Evolutionary conservation across 768 basidiomycete genomes (phyloP).

Genomic region (Macrocybe gigantea): DNA sequence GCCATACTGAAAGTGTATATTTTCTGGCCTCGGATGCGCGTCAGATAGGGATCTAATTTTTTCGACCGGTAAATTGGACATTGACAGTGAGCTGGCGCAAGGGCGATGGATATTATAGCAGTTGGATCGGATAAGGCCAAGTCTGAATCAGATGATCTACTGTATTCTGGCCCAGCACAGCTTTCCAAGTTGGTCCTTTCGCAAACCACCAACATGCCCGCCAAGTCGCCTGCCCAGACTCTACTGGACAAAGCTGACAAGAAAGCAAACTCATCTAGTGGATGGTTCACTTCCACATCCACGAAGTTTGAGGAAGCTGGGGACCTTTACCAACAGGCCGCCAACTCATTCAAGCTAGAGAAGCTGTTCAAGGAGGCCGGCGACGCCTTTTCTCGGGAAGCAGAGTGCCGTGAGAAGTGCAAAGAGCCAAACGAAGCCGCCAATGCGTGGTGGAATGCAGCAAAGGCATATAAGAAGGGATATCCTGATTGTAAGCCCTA

Average conservation of each 20-base stretch:
- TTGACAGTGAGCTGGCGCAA: constrained; percentile 10
- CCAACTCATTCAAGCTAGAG: constrained; percentile 89
- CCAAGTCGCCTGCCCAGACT: constrained; percentile 72
- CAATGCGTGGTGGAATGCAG: constrained; percentile 98
- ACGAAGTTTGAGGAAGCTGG: constrained; percentile 94
- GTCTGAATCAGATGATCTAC: constrained; percentile 6
- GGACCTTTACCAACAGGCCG: constrained; percentile 92
- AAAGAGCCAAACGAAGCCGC: constrained; percentile 93
- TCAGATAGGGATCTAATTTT: constrained; percentile 45
- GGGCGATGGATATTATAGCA: neutral
- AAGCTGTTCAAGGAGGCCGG: constrained; percentile 90
- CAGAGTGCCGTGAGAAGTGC: constrained; percentile 86
- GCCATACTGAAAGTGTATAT: constrained; percentile 78
- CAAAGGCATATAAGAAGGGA: constrained; percentile 91
- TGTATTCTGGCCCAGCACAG: constrained; percentile 2
- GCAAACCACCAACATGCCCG: constrained; percentile 41
- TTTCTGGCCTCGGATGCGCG: constrained; percentile 65
- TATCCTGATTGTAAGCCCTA: constrained; percentile 68
- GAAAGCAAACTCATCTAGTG: constrained; percentile 75
- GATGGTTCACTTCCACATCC: constrained; percentile 84
- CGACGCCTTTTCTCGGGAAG: constrained; percentile 88
- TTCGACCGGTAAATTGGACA: constrained; percentile 34
- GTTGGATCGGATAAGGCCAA: neutral
- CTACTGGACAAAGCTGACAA: constrained; percentile 89
- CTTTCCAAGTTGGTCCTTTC: constrained; percentile 1